Percentiles rank a stretch among this genome's conserved stretches.
Evolutionary conservation across 192 early-diverging fungal species (phyloP).

Genomic region (Fimicolochytrium jonesii): DNA sequence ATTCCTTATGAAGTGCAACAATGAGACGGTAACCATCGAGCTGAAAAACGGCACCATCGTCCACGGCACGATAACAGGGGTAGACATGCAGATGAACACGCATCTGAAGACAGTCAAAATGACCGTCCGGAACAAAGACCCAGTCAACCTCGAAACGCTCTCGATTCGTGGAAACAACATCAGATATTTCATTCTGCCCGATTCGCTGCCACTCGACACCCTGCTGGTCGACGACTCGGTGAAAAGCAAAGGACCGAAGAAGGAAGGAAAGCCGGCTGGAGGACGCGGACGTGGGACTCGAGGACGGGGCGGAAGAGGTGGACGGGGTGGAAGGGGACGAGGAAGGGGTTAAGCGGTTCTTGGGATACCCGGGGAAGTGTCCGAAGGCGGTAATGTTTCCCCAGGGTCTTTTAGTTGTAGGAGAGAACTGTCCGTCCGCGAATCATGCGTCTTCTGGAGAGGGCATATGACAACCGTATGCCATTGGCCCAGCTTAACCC

Average conservation of each 20-base stretch:
- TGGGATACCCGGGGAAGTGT: too few relatives aligned
- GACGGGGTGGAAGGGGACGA: conserved; percentile 72
- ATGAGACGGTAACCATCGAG: conserved; percentile 97
- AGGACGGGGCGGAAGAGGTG: conserved; percentile 46
- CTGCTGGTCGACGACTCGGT: conserved; percentile 93
- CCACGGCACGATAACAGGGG: conserved; percentile 91
- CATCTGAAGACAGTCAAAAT: conserved; percentile 98
- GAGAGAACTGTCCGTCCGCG: too few relatives aligned
- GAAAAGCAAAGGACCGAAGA: conserved; percentile 83
- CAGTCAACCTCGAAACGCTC: conserved; percentile 84
- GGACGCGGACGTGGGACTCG: not conserved
- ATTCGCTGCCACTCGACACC: conserved; percentile 91
- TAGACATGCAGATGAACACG: conserved; percentile 99
- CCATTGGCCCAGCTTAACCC: too few relatives aligned
- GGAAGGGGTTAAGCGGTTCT: too few relatives aligned
- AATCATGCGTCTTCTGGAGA: too few relatives aligned
- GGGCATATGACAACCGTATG: too few relatives aligned
- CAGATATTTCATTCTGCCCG: conserved; percentile 91
- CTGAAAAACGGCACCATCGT: conserved; percentile 98
- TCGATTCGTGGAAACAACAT: conserved; percentile 95
- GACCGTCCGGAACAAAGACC: conserved; percentile 92
- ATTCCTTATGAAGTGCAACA: conserved; percentile 97
- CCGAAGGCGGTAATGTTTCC: too few relatives aligned
- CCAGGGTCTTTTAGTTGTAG: too few relatives aligned
- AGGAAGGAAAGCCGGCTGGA: conserved; percentile 19